Base-by-base conservation (phyloP, 352 stramenopile genomes). In the Phytophthora ramorum region DNA sequence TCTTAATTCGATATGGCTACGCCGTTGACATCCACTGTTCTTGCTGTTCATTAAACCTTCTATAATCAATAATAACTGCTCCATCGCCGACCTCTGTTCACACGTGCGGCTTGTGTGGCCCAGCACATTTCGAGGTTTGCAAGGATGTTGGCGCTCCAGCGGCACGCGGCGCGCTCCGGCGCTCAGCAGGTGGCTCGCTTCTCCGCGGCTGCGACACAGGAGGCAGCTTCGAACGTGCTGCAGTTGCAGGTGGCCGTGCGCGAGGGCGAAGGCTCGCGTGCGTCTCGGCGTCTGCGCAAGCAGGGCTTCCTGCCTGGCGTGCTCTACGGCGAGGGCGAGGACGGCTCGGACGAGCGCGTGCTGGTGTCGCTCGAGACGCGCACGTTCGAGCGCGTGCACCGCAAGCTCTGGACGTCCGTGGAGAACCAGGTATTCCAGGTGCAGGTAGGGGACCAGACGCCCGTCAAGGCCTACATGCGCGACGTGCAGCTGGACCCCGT, bases 391-490 rank as follows among this genome's bases (percentile, higher is more conserved):
- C 74, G 84, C 45, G 47, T 95, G 58, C 87, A 96, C 78, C 85
- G 87, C 61, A 93, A 96, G 58, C 73, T 95, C 3, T 95, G 89
- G 85, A 90, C 79, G 16, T 95, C 87, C 12, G 81, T 96, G 19
- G 85, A 92, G 60, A 96, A 95, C 75, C 85, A 93, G 75, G 89
- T 96, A 12, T 96, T 95, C 63, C 76, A 93, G 13, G 75, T 96
- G 51, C 76, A 92, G 59, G 75, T 95, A 38, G 79, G 71, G 40
- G 80, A 90, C 44, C 71, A 87, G 38, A 32, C 53, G 24, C 78
- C 80, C 7, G 75, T 93, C 54, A 95, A 95, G 72, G 89, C 84
- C 45, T 87, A 90, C 66, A 95, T 96, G 87, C 87, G 89, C 47
- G 89, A 96, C 64, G 81, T 95, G 46, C 85, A 92, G 66, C 80